Evolutionary conservation across 345 rosid genomes (phyloP).

Genomic region (Turnera subulata): DNA sequence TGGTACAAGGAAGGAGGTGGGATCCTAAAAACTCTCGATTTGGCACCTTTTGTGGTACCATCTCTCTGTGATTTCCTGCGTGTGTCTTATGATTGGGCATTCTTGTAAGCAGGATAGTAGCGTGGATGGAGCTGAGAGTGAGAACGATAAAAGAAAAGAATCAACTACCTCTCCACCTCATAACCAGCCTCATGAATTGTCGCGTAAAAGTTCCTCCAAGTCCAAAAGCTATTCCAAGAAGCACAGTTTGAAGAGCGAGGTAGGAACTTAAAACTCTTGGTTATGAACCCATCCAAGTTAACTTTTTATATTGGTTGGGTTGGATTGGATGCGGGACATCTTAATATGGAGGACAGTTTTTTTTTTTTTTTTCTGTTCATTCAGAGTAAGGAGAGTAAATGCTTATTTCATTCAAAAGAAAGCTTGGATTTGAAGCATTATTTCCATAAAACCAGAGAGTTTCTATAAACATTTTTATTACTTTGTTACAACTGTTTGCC

Average conservation of each 20-base stretch:
- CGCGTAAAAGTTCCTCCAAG: slow-evolving; percentile 32
- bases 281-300: not conserved
- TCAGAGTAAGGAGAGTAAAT: not conserved
- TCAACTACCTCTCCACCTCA: too few relatives aligned
- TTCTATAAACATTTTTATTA: not conserved
- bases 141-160: slow-evolving; percentile 18
- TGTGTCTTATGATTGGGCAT: too few relatives aligned
- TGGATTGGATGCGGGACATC: not conserved
- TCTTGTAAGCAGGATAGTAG: too few relatives aligned
- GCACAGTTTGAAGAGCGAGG: slow-evolving; percentile 65
- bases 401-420: not conserved
- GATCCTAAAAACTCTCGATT: not conserved
- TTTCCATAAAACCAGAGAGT: not conserved
- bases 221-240: slow-evolving; percentile 40
- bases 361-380: not conserved
- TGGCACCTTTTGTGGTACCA: too few relatives aligned
- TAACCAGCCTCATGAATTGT: slow-evolving; percentile 37
- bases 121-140: too few relatives aligned
- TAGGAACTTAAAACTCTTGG: slow-evolving; percentile 22
- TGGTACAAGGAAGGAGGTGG: slow-evolving; percentile 65
- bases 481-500: slow-evolving; percentile 8
- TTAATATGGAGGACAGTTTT: not conserved
- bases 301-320: not conserved
- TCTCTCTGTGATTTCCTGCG: too few relatives aligned
- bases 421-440: not conserved